Conservation (phyloP, 2,329 filamentous ascomycete species). For the Truncatella angustata region DNA sequence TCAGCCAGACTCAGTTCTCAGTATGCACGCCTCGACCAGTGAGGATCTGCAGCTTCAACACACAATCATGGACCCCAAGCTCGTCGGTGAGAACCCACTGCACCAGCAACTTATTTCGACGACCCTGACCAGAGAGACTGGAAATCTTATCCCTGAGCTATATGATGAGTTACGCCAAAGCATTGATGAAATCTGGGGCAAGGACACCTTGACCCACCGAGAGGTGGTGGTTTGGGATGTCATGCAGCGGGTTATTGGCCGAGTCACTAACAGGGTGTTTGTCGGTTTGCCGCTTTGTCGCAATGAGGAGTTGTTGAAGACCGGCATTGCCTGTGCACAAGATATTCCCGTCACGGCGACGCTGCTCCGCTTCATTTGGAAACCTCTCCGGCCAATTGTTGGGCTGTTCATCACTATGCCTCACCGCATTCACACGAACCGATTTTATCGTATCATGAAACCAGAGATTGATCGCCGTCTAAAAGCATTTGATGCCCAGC, state of each 20-base stretch:
- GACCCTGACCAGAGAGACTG: constrained; percentile 27
- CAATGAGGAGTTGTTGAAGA: constrained; percentile 16
- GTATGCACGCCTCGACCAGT: constrained; percentile 18
- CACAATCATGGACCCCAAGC: constrained; percentile 22
- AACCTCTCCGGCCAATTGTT: constrained; percentile 15
- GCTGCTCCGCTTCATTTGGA: constrained; percentile 17
- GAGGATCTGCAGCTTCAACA: constrained; percentile 25
- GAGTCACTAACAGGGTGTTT: constrained; percentile 18
- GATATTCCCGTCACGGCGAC: constrained; percentile 16
- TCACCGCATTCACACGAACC: constrained; percentile 16
- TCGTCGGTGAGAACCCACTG: constrained; percentile 18
- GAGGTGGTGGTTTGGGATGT: constrained; percentile 12
- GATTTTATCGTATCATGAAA: constrained; percentile 15
- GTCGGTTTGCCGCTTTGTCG: constrained; percentile 21
- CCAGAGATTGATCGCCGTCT: constrained; percentile 20
- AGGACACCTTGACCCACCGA: neutral
- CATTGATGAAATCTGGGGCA: constrained; percentile 25
- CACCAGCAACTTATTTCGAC: constrained; percentile 26
- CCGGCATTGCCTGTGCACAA: constrained; percentile 17
- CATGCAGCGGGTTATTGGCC: constrained; percentile 8
- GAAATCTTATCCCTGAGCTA: constrained; percentile 28
- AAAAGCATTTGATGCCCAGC: constrained; percentile 12
- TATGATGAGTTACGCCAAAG: constrained; percentile 24
- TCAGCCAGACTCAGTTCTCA: constrained; percentile 26
- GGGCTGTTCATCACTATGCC: constrained; percentile 18